phyloP scores from a whole-genome alignment of 441 rosid genomes.

The Gossypium gossypioides region DNA sequence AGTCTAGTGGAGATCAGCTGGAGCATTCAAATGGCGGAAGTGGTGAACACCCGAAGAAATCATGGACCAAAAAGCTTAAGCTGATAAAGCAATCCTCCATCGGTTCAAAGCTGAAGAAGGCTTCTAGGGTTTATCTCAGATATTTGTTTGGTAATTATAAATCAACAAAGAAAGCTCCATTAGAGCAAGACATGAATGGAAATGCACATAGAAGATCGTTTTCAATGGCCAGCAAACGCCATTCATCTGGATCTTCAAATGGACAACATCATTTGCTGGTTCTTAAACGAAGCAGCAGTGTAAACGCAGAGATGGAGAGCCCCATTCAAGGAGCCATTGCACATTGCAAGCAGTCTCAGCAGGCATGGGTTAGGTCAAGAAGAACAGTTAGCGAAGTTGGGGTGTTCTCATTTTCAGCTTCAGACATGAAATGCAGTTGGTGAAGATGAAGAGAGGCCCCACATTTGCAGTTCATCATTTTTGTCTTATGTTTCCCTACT shows the following conservation, averaged over 20 bases:
- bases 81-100: conserved; percentile 39
- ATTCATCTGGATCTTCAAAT: conserved; percentile 28
- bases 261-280: conserved; percentile 35
- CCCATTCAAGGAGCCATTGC: conserved; percentile 85
- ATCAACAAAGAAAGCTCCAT: conserved; percentile 17
- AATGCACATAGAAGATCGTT: conserved; percentile 59
- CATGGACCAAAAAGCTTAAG: conserved; percentile 63
- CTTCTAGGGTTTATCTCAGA: conserved; percentile 55
- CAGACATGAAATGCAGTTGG: conserved; percentile 17
- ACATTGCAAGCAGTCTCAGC: conserved; percentile 75
- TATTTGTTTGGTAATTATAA: conserved; percentile 41
- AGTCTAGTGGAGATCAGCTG: too few species aligned
- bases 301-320: conserved; percentile 56
- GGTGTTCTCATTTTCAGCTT: conserved; percentile 45
- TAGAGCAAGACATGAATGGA: conserved; percentile 8
- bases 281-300: conserved; percentile 56
- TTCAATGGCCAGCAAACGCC: conserved; percentile 49
- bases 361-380: conserved; percentile 35
- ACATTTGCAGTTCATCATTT: too few species aligned
- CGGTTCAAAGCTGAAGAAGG: conserved; percentile 52
- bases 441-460: too few species aligned
- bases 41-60: conserved; percentile 40
- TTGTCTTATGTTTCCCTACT: too few species aligned
- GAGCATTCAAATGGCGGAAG: neutral
- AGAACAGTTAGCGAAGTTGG: conserved; percentile 38